Evolutionary conservation across 306 rosid genomes (phyloP).

Genomic region (Cucumis cinereus): DNA sequence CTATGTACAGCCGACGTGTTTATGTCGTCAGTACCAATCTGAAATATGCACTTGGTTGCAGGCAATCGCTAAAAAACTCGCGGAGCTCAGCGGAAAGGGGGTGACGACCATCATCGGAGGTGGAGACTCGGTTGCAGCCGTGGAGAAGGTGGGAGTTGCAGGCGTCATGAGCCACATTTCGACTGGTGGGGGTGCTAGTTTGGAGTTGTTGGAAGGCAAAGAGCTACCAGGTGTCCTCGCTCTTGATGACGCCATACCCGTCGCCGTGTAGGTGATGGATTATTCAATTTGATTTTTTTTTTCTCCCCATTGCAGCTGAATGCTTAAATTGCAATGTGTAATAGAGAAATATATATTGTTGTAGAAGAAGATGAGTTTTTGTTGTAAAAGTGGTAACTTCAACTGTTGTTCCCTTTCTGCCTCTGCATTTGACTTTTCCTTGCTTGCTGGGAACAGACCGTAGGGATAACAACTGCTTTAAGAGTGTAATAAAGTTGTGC

Average conservation of each 20-base stretch:
- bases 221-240: conserved; percentile 98
- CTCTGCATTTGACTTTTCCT: background rate
- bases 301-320: background rate
- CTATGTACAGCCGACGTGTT: background rate
- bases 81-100: conserved; percentile 88
- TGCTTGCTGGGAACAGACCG: background rate
- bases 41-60: conserved; percentile 20
- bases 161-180: conserved; percentile 96
- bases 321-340: background rate
- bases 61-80: conserved; percentile 87
- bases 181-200: conserved; percentile 98
- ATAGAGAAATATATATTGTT: background rate
- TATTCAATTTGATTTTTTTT: background rate
- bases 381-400: background rate
- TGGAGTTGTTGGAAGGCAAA: conserved; percentile 98
- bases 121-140: conserved; percentile 98
- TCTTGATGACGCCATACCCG: conserved; percentile 63
- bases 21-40: background rate
- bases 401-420: conserved; percentile 2
- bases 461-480: background rate
- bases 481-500: conserved; percentile 6
- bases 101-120: conserved; percentile 99
- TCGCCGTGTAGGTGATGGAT: background rate
- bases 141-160: conserved; percentile 98
- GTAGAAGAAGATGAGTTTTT: conserved; percentile 7